Percentiles rank a stretch among this genome's conserved stretches.
Evolutionary conservation across 495 filamentous ascomycete species (phyloP).

Genomic region (Talaromyces thailandensis): DNA sequence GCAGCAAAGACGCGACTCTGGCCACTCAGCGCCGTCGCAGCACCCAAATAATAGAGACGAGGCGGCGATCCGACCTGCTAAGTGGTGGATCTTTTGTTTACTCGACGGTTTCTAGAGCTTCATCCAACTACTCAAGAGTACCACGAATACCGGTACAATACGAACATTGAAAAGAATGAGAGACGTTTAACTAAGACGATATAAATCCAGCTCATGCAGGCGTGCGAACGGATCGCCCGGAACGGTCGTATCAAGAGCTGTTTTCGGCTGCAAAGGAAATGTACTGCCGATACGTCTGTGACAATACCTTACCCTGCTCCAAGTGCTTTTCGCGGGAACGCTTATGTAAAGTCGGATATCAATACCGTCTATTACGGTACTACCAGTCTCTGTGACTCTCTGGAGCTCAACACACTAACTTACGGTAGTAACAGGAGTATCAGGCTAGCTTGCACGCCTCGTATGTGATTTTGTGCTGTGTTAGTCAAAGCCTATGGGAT

Average conservation of each 20-base stretch:
- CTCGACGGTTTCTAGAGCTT: neutral
- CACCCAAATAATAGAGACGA: neutral
- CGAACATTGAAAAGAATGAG: neutral
- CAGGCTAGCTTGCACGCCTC: neutral
- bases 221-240: neutral
- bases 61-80: neutral
- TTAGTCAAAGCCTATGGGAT: neutral
- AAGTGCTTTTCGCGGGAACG: neutral
- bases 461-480: neutral
- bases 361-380: neutral
- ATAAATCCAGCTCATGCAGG: neutral
- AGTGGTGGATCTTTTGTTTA: neutral
- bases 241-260: slow-evolving; percentile 1
- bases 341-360: neutral
- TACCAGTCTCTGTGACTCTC: too few relatives aligned
- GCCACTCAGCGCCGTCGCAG: neutral
- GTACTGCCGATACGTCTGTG: neutral
- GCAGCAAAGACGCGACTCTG: neutral
- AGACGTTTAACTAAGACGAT: neutral
- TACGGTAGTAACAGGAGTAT: too few relatives aligned
- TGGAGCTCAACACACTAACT: neutral
- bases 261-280: neutral
- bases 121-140: neutral
- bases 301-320: neutral
- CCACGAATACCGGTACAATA: neutral